Evolutionary conservation across 2,329 filamentous ascomycete genomes (phyloP), one percentile per base, ranked within the genome.

Genomic region (Acephala macrosclerotiorum): DNA sequence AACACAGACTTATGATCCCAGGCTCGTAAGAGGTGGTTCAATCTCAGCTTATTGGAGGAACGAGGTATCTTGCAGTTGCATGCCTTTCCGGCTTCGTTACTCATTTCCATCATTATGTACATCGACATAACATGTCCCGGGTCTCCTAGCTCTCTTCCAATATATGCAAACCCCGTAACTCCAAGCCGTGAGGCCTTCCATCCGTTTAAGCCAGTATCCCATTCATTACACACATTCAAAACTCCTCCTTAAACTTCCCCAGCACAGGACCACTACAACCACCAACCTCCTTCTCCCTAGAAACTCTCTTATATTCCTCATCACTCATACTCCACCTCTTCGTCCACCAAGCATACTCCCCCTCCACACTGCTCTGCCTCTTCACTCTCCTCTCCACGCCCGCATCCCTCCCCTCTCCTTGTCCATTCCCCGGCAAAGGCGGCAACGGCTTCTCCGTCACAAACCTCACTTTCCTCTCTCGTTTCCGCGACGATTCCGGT

Each of bases 381-480:
- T 42, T 58, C 25, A 26, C 18, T 25, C 36, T 62, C 33, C 16
- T 38, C 60, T 18, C 26, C 2, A 33, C 47, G 11, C 29, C 6
- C n/a, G 12, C 29, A 12, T 26, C 61, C 22, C 29, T 42, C 53
- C 59, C 51, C 36, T 20, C 6, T 18, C 33, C 9, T 35, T 51
- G 49, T 29, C 38, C 22, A 9, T 38, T n/a, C 20, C 11, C 22
- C 26, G 55, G 60, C 45, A 63, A 40, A 56, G 66, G 60, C 18
- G 68, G 62, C 36, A 70, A 60, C 5, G 66, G 64, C 33, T 68
- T 70, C 45, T 68, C 60, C 11, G 60, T 47, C 47, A 64, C 35
- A 26, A 68, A 68, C 25, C 61, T 35, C 51, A 70, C 66, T 49
- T 47, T 62, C 47, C 61, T 38, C 25, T 63, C 42, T 20, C 35